Conservation (phyloP, 2,329 filamentous ascomycete genomes). For the Fusarium sp. region DNA sequence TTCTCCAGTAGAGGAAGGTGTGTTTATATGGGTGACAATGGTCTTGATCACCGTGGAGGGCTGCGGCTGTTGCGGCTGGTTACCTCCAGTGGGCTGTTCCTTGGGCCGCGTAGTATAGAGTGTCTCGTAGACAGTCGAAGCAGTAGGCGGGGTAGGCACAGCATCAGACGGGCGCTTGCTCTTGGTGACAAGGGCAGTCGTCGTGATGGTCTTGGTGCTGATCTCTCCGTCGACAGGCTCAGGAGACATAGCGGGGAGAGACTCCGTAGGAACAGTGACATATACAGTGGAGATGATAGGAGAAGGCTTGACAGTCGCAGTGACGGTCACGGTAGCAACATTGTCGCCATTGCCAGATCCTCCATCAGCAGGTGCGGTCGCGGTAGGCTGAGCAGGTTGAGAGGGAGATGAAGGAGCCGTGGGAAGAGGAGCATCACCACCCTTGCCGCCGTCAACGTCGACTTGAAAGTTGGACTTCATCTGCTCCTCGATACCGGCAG, state of each 20-base stretch:
- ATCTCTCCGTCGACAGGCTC: slow-evolving; percentile 22
- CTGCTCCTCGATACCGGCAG: slow-evolving; percentile 59
- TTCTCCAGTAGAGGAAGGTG: slow-evolving; percentile 15
- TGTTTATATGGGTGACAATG: slow-evolving; percentile 32
- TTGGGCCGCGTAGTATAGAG: slow-evolving; percentile 35
- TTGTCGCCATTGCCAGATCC: slow-evolving; percentile 20
- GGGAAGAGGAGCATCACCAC: slow-evolving; percentile 36
- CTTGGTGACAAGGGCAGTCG: slow-evolving; percentile 38
- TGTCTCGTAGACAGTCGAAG: slow-evolving; percentile 38
- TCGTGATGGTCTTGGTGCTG: slow-evolving; percentile 40
- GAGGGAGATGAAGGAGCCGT: slow-evolving; percentile 35
- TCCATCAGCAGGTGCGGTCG: slow-evolving; percentile 30
- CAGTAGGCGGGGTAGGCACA: slow-evolving; percentile 18
- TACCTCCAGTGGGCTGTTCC: slow-evolving; percentile 15
- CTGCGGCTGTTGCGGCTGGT: slow-evolving; percentile 19
- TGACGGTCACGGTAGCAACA: slow-evolving; percentile 49
- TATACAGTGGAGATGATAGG: slow-evolving; percentile 54
- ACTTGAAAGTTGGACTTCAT: slow-evolving; percentile 61
- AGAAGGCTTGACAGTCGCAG: slow-evolving; percentile 55
- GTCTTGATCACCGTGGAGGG: slow-evolving; percentile 36
- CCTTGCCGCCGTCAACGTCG: slow-evolving; percentile 48
- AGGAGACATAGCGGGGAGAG: slow-evolving; percentile 14
- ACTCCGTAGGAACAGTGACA: slow-evolving; percentile 51
- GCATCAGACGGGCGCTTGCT: slow-evolving; percentile 18
- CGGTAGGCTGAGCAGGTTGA: slow-evolving; percentile 15